A percentile compares a stretch with the other conserved stretches of the same genome.
phyloP scores from a whole-genome alignment of 73 alveolate genomes.

The Paramecium sonneborni region DNA sequence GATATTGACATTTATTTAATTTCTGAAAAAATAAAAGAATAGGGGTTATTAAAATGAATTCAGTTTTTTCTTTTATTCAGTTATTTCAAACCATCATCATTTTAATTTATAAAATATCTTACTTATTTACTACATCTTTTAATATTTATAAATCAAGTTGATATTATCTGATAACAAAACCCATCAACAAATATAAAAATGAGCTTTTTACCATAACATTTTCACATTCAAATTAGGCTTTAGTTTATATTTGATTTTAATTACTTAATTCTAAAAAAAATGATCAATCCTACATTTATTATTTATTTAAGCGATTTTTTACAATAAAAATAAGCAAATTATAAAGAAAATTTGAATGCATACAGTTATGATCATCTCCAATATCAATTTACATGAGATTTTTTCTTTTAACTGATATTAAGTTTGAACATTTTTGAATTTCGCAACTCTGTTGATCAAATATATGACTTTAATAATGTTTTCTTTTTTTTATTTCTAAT shows the following conservation, averaged over 20 bases:
- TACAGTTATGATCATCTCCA: too few relatives aligned
- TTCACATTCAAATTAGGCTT: background rate
- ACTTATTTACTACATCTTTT: background rate
- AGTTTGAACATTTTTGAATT: too few relatives aligned
- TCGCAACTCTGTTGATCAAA: too few relatives aligned
- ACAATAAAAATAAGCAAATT: too few relatives aligned
- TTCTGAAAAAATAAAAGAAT: background rate
- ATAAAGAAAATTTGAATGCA: too few relatives aligned
- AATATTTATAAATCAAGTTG: background rate
- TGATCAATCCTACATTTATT: too few relatives aligned
- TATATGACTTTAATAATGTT: background rate
- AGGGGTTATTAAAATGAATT: background rate
- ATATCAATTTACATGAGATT: too few relatives aligned
- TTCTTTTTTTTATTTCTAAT: background rate
- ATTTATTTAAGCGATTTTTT: too few relatives aligned
- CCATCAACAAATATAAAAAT: background rate
- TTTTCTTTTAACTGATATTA: too few relatives aligned
- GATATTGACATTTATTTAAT: background rate
- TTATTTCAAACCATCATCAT: background rate
- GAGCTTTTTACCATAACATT: background rate
- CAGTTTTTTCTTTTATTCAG: slow-evolving; percentile 53
- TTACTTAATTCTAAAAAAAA: too few relatives aligned
- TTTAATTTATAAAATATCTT: background rate
- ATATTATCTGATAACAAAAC: too few relatives aligned
- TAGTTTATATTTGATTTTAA: too few relatives aligned